phyloP scores from a whole-genome alignment of 2,329 filamentous ascomycete genomes.

The Colletotrichum sp. region DNA sequence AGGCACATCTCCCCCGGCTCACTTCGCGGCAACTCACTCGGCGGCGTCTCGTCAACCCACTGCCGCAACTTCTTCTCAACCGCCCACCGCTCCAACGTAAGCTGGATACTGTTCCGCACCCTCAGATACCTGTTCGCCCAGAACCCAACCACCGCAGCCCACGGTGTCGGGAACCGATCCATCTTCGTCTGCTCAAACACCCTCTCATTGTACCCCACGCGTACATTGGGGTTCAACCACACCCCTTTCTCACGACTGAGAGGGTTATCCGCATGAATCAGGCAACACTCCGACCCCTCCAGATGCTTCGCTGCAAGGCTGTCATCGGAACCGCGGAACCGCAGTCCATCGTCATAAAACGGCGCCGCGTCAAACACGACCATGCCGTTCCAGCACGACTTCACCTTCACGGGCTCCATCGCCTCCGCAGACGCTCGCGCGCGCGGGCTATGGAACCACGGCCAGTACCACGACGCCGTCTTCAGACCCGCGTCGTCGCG shows the following conservation, averaged over 20 bases:
- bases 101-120: conserved; percentile 31
- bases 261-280: conserved; percentile 64
- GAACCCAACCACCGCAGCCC: conserved; percentile 38
- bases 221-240: conserved; percentile 60
- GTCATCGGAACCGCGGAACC: conserved; percentile 68
- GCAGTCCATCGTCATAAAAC: conserved; percentile 50
- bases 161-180: not conserved
- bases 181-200: conserved; percentile 35
- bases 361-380: conserved; percentile 36
- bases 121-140: conserved; percentile 35
- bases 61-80: conserved; percentile 45
- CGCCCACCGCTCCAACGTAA: conserved; percentile 38
- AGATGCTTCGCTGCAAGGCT: conserved; percentile 56
- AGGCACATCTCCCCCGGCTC: conserved; percentile 56
- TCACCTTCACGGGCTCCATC: conserved; percentile 59
- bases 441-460: conserved; percentile 57
- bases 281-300: conserved; percentile 68
- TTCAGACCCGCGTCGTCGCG: conserved; percentile 60
- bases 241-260: conserved; percentile 49
- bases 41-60: conserved; percentile 26
- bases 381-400: conserved; percentile 68
- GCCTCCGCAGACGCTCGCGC: conserved; percentile 49
- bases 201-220: conserved; percentile 53
- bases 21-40: conserved; percentile 30
- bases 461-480: conserved; percentile 59